phyloP scores from a whole-genome alignment of 73 alveolate species.

The Blepharisma japonicum region DNA sequence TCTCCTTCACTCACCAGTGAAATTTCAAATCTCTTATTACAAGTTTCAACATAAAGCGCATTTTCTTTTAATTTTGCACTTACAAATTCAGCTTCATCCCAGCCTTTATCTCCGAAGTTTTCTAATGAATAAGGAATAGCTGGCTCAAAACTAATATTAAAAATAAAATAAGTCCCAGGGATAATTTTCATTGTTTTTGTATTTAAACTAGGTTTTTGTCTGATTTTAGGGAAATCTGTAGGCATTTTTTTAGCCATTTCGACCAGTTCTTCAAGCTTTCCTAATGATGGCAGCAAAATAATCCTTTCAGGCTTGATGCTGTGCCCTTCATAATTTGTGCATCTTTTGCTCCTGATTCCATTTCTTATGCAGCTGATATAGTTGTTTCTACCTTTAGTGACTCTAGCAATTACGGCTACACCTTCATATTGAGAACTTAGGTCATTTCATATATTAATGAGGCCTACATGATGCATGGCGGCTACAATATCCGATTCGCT shows the following conservation, averaged over 20 bases:
- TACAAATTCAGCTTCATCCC: constrained; percentile 61
- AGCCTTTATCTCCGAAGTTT: constrained; percentile 77
- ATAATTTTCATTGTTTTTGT: constrained; percentile 46
- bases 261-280: constrained; percentile 56
- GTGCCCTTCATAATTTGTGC: constrained; percentile 81
- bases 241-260: constrained; percentile 77
- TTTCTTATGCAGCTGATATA: constrained; percentile 69
- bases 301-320: constrained; percentile 74
- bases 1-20: constrained; percentile 41
- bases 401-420: constrained; percentile 69
- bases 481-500: constrained; percentile 89
- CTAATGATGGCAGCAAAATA: constrained; percentile 42
- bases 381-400: constrained; percentile 70
- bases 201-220: constrained; percentile 39
- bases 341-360: constrained; percentile 79
- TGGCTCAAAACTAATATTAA: constrained; percentile 78
- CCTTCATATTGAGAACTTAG: constrained; percentile 77
- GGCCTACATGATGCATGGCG: constrained; percentile 82
- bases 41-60: constrained; percentile 78
- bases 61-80: constrained; percentile 59
- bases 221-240: constrained; percentile 14
- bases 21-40: constrained; percentile 72
- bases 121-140: constrained; percentile 67
- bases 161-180: constrained; percentile 67
- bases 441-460: constrained; percentile 63